Evolutionary conservation across 257 asterid species (phyloP), one percentile per base, ranked within the genome.

Genomic region (Nicotiana noctiflora): DNA sequence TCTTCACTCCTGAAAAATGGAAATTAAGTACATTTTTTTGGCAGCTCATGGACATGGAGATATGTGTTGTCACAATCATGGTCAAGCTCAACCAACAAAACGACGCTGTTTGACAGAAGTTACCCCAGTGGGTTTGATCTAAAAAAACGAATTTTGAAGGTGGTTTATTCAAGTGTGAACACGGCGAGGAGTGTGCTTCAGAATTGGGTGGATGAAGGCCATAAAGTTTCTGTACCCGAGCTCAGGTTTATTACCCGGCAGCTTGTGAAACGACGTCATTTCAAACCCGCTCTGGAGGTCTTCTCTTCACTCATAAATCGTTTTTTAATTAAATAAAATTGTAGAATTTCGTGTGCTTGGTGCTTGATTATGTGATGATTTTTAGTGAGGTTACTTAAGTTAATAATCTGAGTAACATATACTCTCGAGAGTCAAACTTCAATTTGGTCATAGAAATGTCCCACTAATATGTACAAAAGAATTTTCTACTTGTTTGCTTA

Each of bases 201-300:
- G 85, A 83, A 81, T 75, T 84, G 86, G 88, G 79, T 83, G 46
- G 81, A 87, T 9, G 84, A 63, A 74, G 88, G 90, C 67, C 72
- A 85, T 49, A 55, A 46, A 14, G 65, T 85, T 64, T 79, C 85
- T 9, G 27, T 80, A 37, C 46, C 83, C 10, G 81, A 87, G 84
- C 88, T 87, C 32, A 83, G 90, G 15, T 2, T 65, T 49, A 75
- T 83, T 25, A 19, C 79, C 61, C 82, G 81, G 23, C 60, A 65
- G 55, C 82, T 87, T 10, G 6, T 83, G 6, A 76, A 75, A 79
- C 85, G 84, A 8, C 85, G 80, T 2, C 87, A 85, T 49, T 81
- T 64, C 23, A 12, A 74, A 29, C 83, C 82, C 49, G 84, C 88
- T 53, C 79, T 87, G 3, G 84, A 87, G 87, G 90, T 87, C 40